Conservation (phyloP, 2,329 filamentous ascomycete species). For the Curvularia hawaiiensis region DNA sequence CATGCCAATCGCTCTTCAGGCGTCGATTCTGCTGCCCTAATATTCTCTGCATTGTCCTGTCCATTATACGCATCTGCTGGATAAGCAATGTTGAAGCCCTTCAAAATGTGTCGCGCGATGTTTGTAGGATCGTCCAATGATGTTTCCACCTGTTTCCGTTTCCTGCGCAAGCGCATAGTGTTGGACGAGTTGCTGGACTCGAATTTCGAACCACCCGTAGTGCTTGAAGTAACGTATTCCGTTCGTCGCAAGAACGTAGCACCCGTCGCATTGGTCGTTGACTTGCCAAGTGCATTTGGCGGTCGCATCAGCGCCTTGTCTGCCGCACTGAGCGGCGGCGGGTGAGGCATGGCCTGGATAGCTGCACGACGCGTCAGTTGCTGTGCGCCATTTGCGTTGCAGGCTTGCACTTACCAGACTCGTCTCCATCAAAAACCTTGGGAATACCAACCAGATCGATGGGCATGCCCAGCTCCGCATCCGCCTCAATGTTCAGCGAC, state of each 20-base stretch:
- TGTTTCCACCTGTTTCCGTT: slow-evolving; percentile 44
- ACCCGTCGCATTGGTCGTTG: slow-evolving; percentile 73
- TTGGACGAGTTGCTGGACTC: slow-evolving; percentile 58
- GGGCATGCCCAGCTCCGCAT: slow-evolving; percentile 97
- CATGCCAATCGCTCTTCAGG: slow-evolving; percentile 63
- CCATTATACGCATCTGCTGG: slow-evolving; percentile 69
- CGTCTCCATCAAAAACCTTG: slow-evolving; percentile 92
- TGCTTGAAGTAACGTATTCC: slow-evolving; percentile 79
- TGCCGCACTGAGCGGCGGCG: slow-evolving; percentile 76
- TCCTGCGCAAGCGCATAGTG: slow-evolving; percentile 49
- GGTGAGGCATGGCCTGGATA: slow-evolving; percentile 77
- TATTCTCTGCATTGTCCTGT: slow-evolving; percentile 63
- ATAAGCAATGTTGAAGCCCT: slow-evolving; percentile 69
- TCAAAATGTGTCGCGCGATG: slow-evolving; percentile 64
- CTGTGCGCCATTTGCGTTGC: slow-evolving; percentile 16
- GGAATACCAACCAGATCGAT: slow-evolving; percentile 94
- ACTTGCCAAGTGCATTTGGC: slow-evolving; percentile 83
- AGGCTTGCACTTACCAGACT: slow-evolving; percentile 69
- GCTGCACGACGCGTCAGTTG: slow-evolving; percentile 57
- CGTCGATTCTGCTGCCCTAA: slow-evolving; percentile 60
- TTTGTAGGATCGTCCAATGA: slow-evolving; percentile 64
- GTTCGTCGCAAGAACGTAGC: slow-evolving; percentile 95
- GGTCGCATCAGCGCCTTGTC: slow-evolving; percentile 85
- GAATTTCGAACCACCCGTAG: slow-evolving; percentile 50
- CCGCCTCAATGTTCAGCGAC: slow-evolving; percentile 93